A percentile compares a stretch with the other conserved stretches of the same genome.
Conservation (phyloP, 2,329 filamentous ascomycete species). For the Cladophialophora immunda region DNA sequence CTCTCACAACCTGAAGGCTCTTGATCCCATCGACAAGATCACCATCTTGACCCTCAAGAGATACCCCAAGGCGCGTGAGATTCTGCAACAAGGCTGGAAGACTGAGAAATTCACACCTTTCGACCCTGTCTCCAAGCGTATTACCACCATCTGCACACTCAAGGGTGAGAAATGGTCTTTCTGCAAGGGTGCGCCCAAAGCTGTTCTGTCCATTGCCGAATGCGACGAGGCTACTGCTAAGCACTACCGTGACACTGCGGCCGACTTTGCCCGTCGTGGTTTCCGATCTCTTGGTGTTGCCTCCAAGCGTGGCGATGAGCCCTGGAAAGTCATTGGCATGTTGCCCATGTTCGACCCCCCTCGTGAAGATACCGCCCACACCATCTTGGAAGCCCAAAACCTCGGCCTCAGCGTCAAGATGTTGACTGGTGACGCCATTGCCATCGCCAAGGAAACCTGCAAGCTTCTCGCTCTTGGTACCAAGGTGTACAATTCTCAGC, state of each 20-base stretch:
- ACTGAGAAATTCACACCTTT: slow-evolving; percentile 81
- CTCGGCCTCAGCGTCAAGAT: slow-evolving; percentile 82
- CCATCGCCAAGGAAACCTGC: slow-evolving; percentile 82
- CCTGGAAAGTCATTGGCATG: slow-evolving; percentile 78
- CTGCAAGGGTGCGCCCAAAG: slow-evolving; percentile 80
- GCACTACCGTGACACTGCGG: slow-evolving; percentile 75
- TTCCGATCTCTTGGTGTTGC: slow-evolving; percentile 83
- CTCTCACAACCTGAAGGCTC: slow-evolving; percentile 79
- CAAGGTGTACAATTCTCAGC: slow-evolving; percentile 83
- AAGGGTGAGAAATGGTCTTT: slow-evolving; percentile 76
- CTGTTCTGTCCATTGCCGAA: slow-evolving; percentile 73
- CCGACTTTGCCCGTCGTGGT: slow-evolving; percentile 79
- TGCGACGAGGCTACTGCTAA: slow-evolving; percentile 71
- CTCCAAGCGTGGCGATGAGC: slow-evolving; percentile 78
- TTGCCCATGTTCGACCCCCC: slow-evolving; percentile 83
- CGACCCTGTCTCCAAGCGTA: slow-evolving; percentile 82
- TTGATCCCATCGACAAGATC: slow-evolving; percentile 82
- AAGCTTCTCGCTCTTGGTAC: slow-evolving; percentile 81
- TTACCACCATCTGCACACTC: slow-evolving; percentile 74
- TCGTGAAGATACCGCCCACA: slow-evolving; percentile 80
- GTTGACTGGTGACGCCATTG: slow-evolving; percentile 81
- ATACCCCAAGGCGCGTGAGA: slow-evolving; percentile 80
- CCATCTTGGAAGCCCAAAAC: slow-evolving; percentile 77
- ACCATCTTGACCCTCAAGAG: slow-evolving; percentile 78
- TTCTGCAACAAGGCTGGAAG: slow-evolving; percentile 76